Evolutionary conservation across 2,329 filamentous ascomycete genomes (phyloP).

Genomic region (Drechmeria coniospora): DNA sequence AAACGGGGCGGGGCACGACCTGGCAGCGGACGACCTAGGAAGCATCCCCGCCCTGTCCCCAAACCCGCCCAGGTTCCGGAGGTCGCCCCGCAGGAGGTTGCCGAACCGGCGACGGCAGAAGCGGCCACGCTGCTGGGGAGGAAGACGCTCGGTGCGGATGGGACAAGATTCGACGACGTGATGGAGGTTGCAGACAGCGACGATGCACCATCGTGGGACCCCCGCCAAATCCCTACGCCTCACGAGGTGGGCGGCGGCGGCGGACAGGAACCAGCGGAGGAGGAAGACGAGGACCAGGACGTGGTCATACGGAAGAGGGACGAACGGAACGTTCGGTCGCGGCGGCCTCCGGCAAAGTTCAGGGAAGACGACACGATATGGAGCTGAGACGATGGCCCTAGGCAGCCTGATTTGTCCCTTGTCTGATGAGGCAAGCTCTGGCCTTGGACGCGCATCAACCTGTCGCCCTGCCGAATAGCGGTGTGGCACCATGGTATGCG

Average conservation of each 20-base stretch:
- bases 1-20: constrained; percentile 23
- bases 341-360: constrained; percentile 20
- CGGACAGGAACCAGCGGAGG: constrained; percentile 2
- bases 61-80: constrained; percentile 3
- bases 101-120: background rate
- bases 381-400: constrained; percentile 2
- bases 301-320: constrained; percentile 13
- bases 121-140: constrained; percentile 1
- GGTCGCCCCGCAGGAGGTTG: constrained; percentile 1
- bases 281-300: constrained; percentile 16
- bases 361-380: constrained; percentile 17
- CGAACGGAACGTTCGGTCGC: constrained; percentile 14
- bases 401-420: too few relatives aligned
- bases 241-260: background rate
- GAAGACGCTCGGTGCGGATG: background rate
- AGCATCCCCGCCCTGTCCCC: constrained; percentile 15
- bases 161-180: constrained; percentile 2
- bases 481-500: too few relatives aligned
- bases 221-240: background rate
- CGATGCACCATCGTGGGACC: constrained; percentile 4
- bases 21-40: constrained; percentile 23
- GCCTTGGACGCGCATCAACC: too few relatives aligned
- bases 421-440: too few relatives aligned
- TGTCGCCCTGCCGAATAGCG: too few relatives aligned
- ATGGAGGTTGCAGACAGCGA: constrained; percentile 16